A percentile compares a stretch with the other conserved stretches of the same genome.
Conservation (phyloP, 805 yeast genomes). For the Lachancea lanzarotensis region DNA sequence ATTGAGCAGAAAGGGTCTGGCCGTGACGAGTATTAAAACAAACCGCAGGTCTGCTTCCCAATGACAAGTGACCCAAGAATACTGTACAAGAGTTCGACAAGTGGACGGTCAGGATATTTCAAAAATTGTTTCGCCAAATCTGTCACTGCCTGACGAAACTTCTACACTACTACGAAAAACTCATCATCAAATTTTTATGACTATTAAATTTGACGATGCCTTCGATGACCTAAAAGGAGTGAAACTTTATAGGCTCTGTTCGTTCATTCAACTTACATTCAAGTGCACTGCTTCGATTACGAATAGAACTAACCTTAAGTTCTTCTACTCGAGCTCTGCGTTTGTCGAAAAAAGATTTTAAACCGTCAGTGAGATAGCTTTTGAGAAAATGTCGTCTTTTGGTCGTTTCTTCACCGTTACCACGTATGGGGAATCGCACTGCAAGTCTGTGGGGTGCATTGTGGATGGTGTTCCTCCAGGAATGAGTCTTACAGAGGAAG, state of each 20-base stretch:
- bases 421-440: slow-evolving; percentile 97
- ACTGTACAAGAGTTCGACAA: too few relatives aligned
- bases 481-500: slow-evolving; percentile 72
- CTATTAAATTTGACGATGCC: not conserved
- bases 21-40: too few relatives aligned
- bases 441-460: slow-evolving; percentile 95
- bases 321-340: not conserved
- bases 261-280: too few relatives aligned
- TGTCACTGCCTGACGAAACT: not conserved
- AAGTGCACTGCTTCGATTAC: too few relatives aligned
- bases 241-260: not conserved
- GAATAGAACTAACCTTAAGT: not conserved
- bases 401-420: slow-evolving; percentile 67
- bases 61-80: too few relatives aligned
- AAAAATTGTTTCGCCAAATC: not conserved
- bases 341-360: not conserved
- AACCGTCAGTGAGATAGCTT: not conserved
- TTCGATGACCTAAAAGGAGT: not conserved
- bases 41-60: too few relatives aligned
- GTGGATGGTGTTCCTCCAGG: slow-evolving; percentile 99
- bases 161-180: not conserved
- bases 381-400: slow-evolving; percentile 58
- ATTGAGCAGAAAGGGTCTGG: too few relatives aligned
- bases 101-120: too few relatives aligned
- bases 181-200: not conserved